Conservation (phyloP, 1,284 basidiomycete genomes). For the Moesziomyces antarcticus region DNA sequence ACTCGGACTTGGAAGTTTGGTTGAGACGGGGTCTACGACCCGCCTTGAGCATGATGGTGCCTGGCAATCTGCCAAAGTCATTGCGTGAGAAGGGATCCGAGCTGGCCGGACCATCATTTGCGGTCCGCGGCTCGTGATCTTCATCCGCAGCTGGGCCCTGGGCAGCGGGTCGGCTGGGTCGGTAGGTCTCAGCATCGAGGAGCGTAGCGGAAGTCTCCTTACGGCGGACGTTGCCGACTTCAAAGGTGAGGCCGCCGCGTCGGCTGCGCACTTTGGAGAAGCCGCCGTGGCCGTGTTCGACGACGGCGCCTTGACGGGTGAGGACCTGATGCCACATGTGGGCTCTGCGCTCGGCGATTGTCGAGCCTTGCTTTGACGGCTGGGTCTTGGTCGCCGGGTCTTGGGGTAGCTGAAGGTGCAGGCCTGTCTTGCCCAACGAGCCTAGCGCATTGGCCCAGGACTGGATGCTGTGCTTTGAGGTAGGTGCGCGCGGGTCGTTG, state of each 20-base stretch:
- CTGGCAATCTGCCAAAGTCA: constrained; percentile 7
- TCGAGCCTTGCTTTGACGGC: constrained; percentile 14
- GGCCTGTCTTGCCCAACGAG: constrained; percentile 11
- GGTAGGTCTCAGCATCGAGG: constrained; percentile 21
- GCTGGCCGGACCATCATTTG: not conserved
- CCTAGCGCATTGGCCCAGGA: constrained; percentile 27
- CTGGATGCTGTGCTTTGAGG: constrained; percentile 25
- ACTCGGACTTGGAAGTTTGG: constrained; percentile 27
- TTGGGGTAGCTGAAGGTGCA: constrained; percentile 22
- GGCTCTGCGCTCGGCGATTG: constrained; percentile 57
- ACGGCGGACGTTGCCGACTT: constrained; percentile 23
- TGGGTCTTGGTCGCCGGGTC: not conserved
- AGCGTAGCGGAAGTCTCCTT: constrained; percentile 27
- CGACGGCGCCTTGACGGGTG: constrained; percentile 32
- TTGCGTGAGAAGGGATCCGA: not conserved
- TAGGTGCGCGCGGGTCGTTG: not conserved
- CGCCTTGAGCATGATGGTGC: constrained; percentile 31
- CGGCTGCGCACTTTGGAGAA: constrained; percentile 31
- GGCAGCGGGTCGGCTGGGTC: not conserved
- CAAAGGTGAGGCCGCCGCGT: constrained; percentile 40
- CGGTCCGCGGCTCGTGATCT: no score
- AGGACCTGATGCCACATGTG: constrained; percentile 37
- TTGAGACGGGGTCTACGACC: constrained; percentile 20
- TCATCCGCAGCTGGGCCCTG: not conserved
- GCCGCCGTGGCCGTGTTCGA: constrained; percentile 23